Base-by-base conservation (phyloP, 2,329 filamentous ascomycete species). In the Ascochyta rabiei region DNA sequence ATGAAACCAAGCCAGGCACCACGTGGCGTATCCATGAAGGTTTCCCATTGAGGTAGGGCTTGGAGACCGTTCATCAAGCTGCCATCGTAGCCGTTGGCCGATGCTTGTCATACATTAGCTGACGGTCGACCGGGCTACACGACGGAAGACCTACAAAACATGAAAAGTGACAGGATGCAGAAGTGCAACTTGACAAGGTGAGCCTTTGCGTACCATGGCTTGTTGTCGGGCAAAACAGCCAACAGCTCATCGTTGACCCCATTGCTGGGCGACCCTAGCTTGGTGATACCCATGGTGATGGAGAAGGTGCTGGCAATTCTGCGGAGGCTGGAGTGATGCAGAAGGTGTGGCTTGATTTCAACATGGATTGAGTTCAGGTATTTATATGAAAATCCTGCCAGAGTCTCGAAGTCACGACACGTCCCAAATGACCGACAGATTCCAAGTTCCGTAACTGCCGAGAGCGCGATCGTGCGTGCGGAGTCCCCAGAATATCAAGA, bases 11-110 rank as follows among this genome's bases (percentile, higher is more conserved):
- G 50, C 56, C 34, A 56, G 34, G 33, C 49, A 35, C 35, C 67
- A 54, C 18, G 61, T 54, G 45, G 64, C 26, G 38, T 56, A 45
- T 50, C 67, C 62, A 53, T 55, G 54, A 50, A 66, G 51, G 37
- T 37, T 54, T 38, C 18, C 53, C 59, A 63, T 26, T 44, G 47
- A 19, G 57, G 60, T 15, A 69, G 59, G 9, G 64, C 63, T 15
- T 64, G 59, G 2, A 71, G 59, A n/a, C 66, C 67, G 28, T 69
- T 69, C 61, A 71, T 69, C 28, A 72, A n/a, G 41, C 19, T 58
- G 47, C 65, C 67, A 34, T 71, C 69, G 44, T 65, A 72, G 0
- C 69, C 68, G 43, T 68, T 70, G 30, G 66, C 58, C 2, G 63
- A 56, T 8, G 54, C 57, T 57, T 16, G 3, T 23, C 23, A 7